Conservation (phyloP, 2,329 filamentous ascomycete genomes). For the Paraconiothyrium sp. region DNA sequence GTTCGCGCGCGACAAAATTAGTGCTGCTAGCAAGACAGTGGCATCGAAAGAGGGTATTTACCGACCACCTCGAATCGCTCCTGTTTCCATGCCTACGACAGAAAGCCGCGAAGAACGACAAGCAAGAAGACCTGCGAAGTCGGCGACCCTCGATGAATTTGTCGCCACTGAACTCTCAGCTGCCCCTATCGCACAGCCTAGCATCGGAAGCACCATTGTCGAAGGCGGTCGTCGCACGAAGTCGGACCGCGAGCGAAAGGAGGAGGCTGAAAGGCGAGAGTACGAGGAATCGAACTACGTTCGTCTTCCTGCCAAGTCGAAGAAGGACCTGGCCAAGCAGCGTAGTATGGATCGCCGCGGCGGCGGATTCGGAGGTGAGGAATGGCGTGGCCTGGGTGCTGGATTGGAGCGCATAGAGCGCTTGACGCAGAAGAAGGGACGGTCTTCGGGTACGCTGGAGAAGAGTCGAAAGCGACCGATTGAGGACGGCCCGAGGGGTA, state of each 20-base stretch:
- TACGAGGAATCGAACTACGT: constrained; percentile 96
- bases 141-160: constrained; percentile 90
- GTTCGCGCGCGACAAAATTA: constrained; percentile 44
- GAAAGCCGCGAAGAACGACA: constrained; percentile 68
- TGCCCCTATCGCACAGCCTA: constrained; percentile 84
- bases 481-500: constrained; percentile 77
- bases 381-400: constrained; percentile 86
- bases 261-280: constrained; percentile 79
- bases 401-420: constrained; percentile 87
- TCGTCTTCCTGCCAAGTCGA: constrained; percentile 83
- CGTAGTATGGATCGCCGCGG: constrained; percentile 53
- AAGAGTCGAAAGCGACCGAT: constrained; percentile 83
- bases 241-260: constrained; percentile 77
- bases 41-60: constrained; percentile 75
- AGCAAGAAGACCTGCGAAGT: constrained; percentile 73
- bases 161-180: constrained; percentile 83
- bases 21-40: constrained; percentile 33
- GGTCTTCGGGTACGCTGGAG: constrained; percentile 68
- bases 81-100: constrained; percentile 80
- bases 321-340: constrained; percentile 81
- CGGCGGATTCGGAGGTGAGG: constrained; percentile 85
- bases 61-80: constrained; percentile 85
- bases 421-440: constrained; percentile 75
- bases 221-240: constrained; percentile 81
- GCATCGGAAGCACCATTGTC: constrained; percentile 89